Conservation (phyloP, 2,329 filamentous ascomycete genomes). For the Blastomyces parvus region DNA sequence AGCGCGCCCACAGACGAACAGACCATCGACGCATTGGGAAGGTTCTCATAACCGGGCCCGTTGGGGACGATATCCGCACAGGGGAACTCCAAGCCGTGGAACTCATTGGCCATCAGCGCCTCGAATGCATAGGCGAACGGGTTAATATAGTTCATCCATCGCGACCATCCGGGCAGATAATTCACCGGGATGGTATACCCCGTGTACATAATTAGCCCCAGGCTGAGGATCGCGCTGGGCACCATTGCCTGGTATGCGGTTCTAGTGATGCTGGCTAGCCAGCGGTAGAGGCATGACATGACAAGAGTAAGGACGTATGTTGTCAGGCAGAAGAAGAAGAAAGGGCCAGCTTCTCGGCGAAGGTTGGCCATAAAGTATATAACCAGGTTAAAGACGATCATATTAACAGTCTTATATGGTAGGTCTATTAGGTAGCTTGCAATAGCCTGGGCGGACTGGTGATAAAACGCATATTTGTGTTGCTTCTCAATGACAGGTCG, state of each 20-base stretch:
- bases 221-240: constrained; percentile 43
- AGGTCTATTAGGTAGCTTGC: constrained; percentile 70
- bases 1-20: constrained; percentile 53
- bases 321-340: constrained; percentile 60
- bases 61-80: constrained; percentile 39
- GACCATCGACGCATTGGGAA: constrained; percentile 34
- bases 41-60: constrained; percentile 26
- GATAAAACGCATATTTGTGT: constrained; percentile 73
- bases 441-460: constrained; percentile 70
- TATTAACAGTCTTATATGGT: constrained; percentile 67
- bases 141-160: constrained; percentile 74
- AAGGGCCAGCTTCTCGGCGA: constrained; percentile 59
- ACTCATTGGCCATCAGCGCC: constrained; percentile 73
- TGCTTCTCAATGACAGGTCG: constrained; percentile 90
- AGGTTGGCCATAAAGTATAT: constrained; percentile 85
- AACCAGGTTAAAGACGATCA: constrained; percentile 64
- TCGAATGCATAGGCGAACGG: constrained; percentile 75
- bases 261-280: constrained; percentile 60
- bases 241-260: constrained; percentile 62
- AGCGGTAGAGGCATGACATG: constrained; percentile 75
- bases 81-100: constrained; percentile 52
- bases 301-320: constrained; percentile 56
- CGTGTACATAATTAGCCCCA: constrained; percentile 40
- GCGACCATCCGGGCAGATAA: constrained; percentile 71
- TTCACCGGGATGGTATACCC: constrained; percentile 36